These are phyloP conservation scores for Thalia dealbata DNA, from an alignment of 176 grass and related monocot genomes.

Conservation along the genomic window DNA sequence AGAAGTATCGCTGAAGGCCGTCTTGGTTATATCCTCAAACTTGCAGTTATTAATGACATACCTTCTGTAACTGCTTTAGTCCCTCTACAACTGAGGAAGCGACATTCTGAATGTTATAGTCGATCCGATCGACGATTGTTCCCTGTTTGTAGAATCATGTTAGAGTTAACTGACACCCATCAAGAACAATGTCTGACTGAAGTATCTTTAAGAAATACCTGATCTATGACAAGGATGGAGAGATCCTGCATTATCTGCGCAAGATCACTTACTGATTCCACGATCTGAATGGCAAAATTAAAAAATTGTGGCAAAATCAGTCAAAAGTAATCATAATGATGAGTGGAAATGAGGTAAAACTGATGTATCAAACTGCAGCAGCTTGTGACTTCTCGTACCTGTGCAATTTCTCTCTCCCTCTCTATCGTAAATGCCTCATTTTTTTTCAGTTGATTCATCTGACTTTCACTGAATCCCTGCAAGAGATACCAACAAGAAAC, in stretches of 20 bases:
- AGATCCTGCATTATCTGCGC: conserved; percentile 99
- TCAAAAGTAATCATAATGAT: no score
- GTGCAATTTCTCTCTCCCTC: conserved; percentile 20
- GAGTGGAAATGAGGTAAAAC: not conserved
- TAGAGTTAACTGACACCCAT: not conserved
- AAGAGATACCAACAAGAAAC: not conserved
- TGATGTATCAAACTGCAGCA: not conserved
- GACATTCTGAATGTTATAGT: conserved; percentile 45
- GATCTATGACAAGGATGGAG: conserved; percentile 92
- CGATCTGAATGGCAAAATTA: conserved; percentile 46
- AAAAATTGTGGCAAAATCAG: not conserved
- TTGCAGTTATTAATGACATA: not conserved
- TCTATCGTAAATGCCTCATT: conserved; percentile 14
- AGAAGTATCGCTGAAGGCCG: not conserved
- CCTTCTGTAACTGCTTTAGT: conserved; percentile 4
- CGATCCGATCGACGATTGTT: conserved; percentile 88
- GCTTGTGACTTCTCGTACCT: not conserved
- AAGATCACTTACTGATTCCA: conserved; percentile 92
- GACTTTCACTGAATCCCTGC: conserved; percentile 10
- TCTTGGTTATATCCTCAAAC: no score
- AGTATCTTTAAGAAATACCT: conserved; percentile 37
- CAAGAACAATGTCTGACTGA: not conserved
- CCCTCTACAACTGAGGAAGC: conserved; percentile 56
- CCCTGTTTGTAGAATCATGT: conserved; percentile 39
- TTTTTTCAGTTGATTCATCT: conserved; percentile 19